Base-by-base conservation (phyloP, 495 filamentous ascomycete genomes). In the Thermothielavioides terrestris region DNA sequence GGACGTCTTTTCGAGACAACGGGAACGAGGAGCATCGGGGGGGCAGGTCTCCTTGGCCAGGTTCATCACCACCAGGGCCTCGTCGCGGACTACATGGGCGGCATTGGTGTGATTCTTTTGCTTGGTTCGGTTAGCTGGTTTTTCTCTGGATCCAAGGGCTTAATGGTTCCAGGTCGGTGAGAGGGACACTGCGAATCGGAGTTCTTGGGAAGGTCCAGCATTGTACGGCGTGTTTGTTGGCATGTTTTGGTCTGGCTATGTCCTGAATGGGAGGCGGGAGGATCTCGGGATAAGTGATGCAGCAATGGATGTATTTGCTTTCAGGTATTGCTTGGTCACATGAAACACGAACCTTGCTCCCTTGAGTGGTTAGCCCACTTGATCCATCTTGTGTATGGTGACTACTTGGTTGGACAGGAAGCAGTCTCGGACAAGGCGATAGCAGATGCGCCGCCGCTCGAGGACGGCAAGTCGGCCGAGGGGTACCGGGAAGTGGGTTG, bases 151-250 rank as follows among this genome's bases (percentile, higher is more conserved):
- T 25, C 18, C 28, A 20, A 18, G 28, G 27, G 32, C 44, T 44
- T 39, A n/a, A n/a, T 47, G 41, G 37, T 48, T 42, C 39, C 48
- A 49, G 48, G 54, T 51, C 43, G 43, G 43, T 48, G 54, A 44
- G 48, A 55, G 39, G 18, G 49, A 44, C 49, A 43, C 43, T 52
- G 43, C 11, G 43, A 48, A 52, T 46, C 44, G 44, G 49, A 43
- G 43, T 44, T 42, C 30, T 49, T 38, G 31, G 32, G 11, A 34
- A 14, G 10, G 31, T 34, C 17, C 39, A n/a, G 4, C 11, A 30
- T 6, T 30, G 27, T 30, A 30, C 11, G 27, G 27, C 11, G n/a
- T 30, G 6, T 30, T 6, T 30, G 27, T 30, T 11, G 27, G 27
- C 27, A 30, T 34, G 31, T 34, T 34, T 34, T 34, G 11, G 11